Evolutionary conservation across 768 basidiomycete species (phyloP).

Genomic region (Tylopilus sp.): DNA sequence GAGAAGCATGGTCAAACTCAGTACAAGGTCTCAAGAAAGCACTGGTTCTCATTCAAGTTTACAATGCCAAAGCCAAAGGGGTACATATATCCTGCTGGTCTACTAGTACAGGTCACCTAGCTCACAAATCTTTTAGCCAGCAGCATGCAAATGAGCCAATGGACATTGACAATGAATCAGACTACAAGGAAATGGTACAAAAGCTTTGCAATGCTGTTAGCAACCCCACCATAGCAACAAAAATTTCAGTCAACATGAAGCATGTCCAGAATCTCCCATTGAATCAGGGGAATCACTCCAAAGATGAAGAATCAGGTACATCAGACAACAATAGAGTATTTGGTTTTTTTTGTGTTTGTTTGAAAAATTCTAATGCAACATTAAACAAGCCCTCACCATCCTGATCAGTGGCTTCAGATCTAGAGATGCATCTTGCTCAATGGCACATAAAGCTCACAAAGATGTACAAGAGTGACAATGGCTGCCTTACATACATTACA

Average conservation of each 20-base stretch:
- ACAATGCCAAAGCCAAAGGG: neutral
- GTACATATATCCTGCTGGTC: neutral
- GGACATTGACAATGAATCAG: constrained; percentile 3
- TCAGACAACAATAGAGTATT: neutral
- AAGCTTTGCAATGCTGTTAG: constrained; percentile 1
- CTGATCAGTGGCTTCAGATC: neutral
- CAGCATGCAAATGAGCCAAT: neutral
- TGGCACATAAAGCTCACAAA: neutral
- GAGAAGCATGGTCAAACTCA: constrained; percentile 1
- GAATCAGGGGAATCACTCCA: neutral
- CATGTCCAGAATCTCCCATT: neutral
- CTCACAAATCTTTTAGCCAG: neutral
- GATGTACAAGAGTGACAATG: neutral
- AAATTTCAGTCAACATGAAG: constrained; percentile 9
- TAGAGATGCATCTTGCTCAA: neutral
- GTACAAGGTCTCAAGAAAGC: neutral
- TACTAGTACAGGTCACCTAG: neutral
- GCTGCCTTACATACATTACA: neutral
- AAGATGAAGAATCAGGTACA: neutral
- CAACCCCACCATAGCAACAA: neutral
- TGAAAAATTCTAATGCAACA: neutral
- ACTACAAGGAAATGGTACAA: constrained; percentile 15
- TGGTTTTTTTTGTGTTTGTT: neutral
- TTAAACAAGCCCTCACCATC: neutral
- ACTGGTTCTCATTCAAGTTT: constrained; percentile 1